These are phyloP conservation scores for Pterulicium gracile DNA, from an alignment of 1,284 basidiomycete species.

Conservation along the genomic window DNA sequence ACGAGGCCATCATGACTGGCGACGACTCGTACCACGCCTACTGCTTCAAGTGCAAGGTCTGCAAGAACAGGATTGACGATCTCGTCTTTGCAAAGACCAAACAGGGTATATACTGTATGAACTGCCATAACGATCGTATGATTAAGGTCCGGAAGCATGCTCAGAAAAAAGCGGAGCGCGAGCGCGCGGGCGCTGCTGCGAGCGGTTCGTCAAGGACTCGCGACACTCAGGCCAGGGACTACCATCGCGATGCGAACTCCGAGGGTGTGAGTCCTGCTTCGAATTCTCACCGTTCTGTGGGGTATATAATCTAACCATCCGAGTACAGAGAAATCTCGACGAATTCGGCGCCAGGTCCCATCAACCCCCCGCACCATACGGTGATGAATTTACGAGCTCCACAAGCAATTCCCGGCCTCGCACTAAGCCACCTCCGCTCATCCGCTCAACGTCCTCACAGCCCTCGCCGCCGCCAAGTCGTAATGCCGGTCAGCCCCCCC, in stretches of 20 bases:
- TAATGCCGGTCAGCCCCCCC: too few species aligned
- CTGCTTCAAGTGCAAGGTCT: constrained; percentile 97
- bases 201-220: constrained; percentile 32
- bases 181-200: neutral
- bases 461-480: too few species aligned
- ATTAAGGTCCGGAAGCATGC: constrained; percentile 85
- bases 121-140: constrained; percentile 95
- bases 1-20: constrained; percentile 98
- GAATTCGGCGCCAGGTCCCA: constrained; percentile 1
- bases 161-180: constrained; percentile 54
- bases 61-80: constrained; percentile 91
- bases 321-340: constrained; percentile 13
- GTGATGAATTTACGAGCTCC: neutral
- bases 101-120: constrained; percentile 98
- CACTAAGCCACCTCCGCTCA: neutral
- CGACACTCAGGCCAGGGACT: constrained; percentile 28
- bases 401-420: neutral
- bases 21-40: constrained; percentile 98
- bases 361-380: neutral
- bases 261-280: neutral
- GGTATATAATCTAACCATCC: too few species aligned
- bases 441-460: neutral
- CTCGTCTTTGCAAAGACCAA: constrained; percentile 97
- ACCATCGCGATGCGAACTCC: constrained; percentile 21
- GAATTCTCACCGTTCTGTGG: neutral